These are phyloP conservation scores for Hebeloma cylindrosporum DNA, from an alignment of 768 basidiomycete genomes.

Conservation along the genomic window DNA sequence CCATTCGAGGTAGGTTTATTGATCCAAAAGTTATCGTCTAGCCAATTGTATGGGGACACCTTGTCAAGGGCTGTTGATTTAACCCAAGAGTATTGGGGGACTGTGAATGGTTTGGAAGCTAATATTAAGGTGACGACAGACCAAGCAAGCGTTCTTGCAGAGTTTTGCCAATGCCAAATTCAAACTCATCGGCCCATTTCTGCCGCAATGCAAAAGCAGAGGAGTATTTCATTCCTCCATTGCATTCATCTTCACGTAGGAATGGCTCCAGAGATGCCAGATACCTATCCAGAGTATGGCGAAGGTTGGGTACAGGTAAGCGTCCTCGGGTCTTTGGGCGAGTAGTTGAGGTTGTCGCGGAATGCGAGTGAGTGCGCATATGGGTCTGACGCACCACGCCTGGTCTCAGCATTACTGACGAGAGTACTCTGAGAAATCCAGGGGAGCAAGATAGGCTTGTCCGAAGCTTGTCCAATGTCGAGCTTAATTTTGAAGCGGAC, in stretches of 20 bases:
- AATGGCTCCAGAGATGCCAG: constrained; percentile 77
- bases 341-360: constrained; percentile 16
- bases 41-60: constrained; percentile 86
- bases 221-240: constrained; percentile 51
- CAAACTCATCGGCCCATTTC: constrained; percentile 69
- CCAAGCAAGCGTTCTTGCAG: constrained; percentile 77
- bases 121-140: constrained; percentile 31
- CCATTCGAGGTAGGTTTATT: constrained; percentile 87
- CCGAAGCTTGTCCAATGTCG: neutral
- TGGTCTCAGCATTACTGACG: constrained; percentile 29
- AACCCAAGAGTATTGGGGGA: constrained; percentile 18
- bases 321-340: constrained; percentile 50
- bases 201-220: constrained; percentile 53
- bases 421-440: too few species aligned
- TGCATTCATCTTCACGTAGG: constrained; percentile 69
- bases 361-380: constrained; percentile 22
- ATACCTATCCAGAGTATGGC: constrained; percentile 74
- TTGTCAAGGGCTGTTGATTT: constrained; percentile 66
- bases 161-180: constrained; percentile 60
- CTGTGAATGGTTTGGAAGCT: constrained; percentile 4
- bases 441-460: neutral
- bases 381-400: constrained; percentile 17
- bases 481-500: constrained; percentile 4
- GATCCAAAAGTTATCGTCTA: constrained; percentile 91
- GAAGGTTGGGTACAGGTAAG: constrained; percentile 80